phyloP scores from a whole-genome alignment of 371 early-diverging fungal genomes.

The Polyrhizophydium stewartii region DNA sequence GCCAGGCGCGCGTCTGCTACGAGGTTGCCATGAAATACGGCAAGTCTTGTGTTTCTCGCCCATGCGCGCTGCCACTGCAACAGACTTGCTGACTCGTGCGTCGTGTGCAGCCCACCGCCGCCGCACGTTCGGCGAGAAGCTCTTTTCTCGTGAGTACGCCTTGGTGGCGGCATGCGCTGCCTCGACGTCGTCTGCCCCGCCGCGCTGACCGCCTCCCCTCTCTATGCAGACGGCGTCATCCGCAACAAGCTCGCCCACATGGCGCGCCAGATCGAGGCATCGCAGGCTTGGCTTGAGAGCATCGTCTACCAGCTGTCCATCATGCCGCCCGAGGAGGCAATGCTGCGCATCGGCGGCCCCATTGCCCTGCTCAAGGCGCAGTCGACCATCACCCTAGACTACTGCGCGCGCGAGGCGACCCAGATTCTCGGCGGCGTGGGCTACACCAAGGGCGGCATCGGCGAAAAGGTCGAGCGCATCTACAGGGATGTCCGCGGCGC shows the following conservation, averaged over 20 bases:
- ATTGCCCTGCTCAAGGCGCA: slow-evolving; percentile 61
- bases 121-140: slow-evolving; percentile 38
- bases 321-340: slow-evolving; percentile 56
- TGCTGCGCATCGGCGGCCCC: slow-evolving; percentile 57
- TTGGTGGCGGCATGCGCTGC: too few relatives aligned
- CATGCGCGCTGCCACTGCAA: too few relatives aligned
- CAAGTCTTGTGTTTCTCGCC: too few relatives aligned
- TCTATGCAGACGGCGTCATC: slow-evolving; percentile 42
- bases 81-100: too few relatives aligned
- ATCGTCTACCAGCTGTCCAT: slow-evolving; percentile 64
- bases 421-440: slow-evolving; percentile 71
- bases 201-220: too few relatives aligned
- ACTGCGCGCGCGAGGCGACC: slow-evolving; percentile 56
- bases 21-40: slow-evolving; percentile 34
- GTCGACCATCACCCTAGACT: slow-evolving; percentile 50
- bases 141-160: too few relatives aligned
- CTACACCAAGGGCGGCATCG: slow-evolving; percentile 46
- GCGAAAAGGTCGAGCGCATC: slow-evolving; percentile 25
- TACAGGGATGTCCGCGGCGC: slow-evolving; percentile 11
- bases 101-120: slow-evolving; percentile 30
- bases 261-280: slow-evolving; percentile 51
- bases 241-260: slow-evolving; percentile 42
- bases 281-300: slow-evolving; percentile 58
- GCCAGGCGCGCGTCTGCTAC: slow-evolving; percentile 20
- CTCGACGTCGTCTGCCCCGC: too few relatives aligned